Conservation (phyloP, 495 filamentous ascomycete genomes). For the Thermothielavioides terrestris region DNA sequence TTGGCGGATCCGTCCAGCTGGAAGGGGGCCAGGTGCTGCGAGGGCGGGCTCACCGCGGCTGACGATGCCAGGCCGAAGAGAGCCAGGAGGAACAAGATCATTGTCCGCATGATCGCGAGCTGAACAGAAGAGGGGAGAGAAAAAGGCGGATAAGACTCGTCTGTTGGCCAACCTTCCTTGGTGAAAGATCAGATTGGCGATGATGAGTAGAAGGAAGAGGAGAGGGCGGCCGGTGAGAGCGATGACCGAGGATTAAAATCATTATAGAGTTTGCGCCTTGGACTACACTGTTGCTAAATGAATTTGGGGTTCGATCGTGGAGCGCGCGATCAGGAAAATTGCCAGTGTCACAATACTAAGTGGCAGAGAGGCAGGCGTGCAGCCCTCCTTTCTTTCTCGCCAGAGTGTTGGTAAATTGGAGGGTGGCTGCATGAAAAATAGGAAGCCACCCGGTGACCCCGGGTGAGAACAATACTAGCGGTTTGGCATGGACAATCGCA, state of each 20-base stretch:
- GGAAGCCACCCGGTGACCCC: not conserved
- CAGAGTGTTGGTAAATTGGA: not conserved
- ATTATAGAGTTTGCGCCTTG: no score
- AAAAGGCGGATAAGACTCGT: no score
- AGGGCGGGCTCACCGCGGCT: not conserved
- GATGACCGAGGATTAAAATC: no score
- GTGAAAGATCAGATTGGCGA: no score
- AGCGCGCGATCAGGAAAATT: not conserved
- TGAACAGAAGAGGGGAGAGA: no score
- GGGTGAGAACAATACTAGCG: not conserved
- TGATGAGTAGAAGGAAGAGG: no score
- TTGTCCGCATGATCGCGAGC: no score
- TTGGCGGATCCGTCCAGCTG: not conserved
- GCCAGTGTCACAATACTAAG: not conserved
- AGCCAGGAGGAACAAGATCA: not conserved
- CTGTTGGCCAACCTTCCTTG: no score
- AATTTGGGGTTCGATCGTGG: not conserved
- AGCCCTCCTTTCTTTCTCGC: not conserved
- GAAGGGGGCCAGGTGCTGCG: not conserved
- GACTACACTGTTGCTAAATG: no score
- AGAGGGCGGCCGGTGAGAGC: no score
- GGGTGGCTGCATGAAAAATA: constrained; percentile 1
- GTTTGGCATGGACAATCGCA: not conserved
- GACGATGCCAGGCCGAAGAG: not conserved
- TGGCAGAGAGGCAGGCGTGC: not conserved